Percentiles rank a stretch among this genome's conserved stretches.
Conservation (phyloP, 2,329 filamentous ascomycete species). For the Fusarium luffae region DNA sequence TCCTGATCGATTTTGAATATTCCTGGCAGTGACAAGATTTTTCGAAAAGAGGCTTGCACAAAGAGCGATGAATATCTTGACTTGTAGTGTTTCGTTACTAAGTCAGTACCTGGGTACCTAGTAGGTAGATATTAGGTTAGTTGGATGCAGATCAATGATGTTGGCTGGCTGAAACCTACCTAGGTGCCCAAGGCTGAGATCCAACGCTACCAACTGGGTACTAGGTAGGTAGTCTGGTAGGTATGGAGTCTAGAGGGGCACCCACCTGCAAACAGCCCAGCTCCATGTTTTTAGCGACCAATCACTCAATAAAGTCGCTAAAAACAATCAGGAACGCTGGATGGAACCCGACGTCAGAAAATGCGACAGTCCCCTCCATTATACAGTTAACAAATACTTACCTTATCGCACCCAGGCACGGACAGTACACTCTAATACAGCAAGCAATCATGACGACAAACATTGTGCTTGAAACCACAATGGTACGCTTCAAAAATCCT, state of each 20-base stretch:
- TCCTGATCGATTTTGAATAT: no score
- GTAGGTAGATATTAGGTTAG: no score
- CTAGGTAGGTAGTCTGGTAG: background rate
- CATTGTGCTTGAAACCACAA: constrained; percentile 84
- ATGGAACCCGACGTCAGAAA: background rate
- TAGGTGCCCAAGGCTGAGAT: constrained; percentile 3
- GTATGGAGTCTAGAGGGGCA: background rate
- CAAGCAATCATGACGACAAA: constrained; percentile 74
- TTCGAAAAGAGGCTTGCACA: background rate
- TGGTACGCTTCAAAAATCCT: constrained; percentile 65
- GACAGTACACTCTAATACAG: background rate
- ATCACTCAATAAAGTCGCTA: constrained; percentile 8
- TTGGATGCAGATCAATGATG: constrained; percentile 8
- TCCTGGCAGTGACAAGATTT: background rate
- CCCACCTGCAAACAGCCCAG: constrained; percentile 3
- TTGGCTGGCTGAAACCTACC: background rate
- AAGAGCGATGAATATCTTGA: background rate
- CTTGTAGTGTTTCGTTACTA: background rate
- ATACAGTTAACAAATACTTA: constrained; percentile 1
- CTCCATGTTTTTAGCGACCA: constrained; percentile 2
- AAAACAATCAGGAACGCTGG: constrained; percentile 4
- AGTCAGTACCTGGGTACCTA: no score
- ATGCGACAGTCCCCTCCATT: constrained; percentile 34
- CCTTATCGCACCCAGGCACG: background rate
- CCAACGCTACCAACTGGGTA: background rate